Evolutionary conservation across 1,139 yeast genomes (phyloP), one percentile per base, ranked within the genome.

Genomic region (Kurtzmaniella quercitrusa): DNA sequence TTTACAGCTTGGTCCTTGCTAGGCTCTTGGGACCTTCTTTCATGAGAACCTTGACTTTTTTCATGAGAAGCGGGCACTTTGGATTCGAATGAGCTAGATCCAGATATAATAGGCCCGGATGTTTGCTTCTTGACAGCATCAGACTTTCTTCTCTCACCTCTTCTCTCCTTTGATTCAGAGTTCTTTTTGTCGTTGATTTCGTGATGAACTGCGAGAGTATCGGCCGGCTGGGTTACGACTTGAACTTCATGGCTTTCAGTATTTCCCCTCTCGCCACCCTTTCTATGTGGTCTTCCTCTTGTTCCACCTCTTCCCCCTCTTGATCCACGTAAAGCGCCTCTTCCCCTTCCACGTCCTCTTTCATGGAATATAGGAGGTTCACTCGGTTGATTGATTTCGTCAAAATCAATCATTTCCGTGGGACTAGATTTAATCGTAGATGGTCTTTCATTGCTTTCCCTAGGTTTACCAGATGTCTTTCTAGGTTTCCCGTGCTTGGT

Each of bases 291-390:
- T 38, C 45, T 40, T 17, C 47, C 49, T 39, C 53, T 40, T 17
- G 17, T 16, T 16, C 44, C 38, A 2, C 51, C 51, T 40, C 49
- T 47, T 19, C 48, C 51, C 43, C 51, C 20, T 52, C 44, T 5
- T 12, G 6, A 3, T 19, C 37, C 37, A 19, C 37, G 37, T 8
- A 19, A 33, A 9, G 20, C 12, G 8, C 47, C 46, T 17, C 54
- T 45, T 4, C 59, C 52, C 38, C 62, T 52, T n/a, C 59, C 53
- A 33, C 57, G 44, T 15, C 55, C 59, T 45, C 61, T 51, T 17
- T 55, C 52, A 36, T 61, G 42, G 9, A 53, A 49, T 36, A 54
- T 4, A 28, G 30, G 28, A n/a, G 15, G 30, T 4, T 19, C 28
- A n/a, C 28, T 30, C 15, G 12, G 34, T 17, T 14, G 16, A 30